Evolutionary conservation across 106 monocot species (phyloP), one percentile per base, ranked within the genome.

Genomic region (Dendrobium chrysotoxum): DNA sequence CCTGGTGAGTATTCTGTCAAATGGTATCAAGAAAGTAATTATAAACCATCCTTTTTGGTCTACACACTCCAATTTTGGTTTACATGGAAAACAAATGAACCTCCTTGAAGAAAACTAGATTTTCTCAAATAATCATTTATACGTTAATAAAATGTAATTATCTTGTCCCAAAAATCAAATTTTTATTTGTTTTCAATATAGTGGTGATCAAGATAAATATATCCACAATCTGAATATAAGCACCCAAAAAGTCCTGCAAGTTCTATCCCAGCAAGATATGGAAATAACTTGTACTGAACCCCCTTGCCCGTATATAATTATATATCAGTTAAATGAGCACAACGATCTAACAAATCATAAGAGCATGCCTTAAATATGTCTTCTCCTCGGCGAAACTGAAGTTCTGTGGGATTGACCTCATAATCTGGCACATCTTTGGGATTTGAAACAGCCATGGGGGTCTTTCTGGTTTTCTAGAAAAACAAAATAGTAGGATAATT

Each of bases 371-470:
- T 87, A 74, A 35, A 53, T 57, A 89, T 77, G 39, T 83, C 86
- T 7, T 87, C 90, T 10, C 88, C 90, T 87, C 86, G 79, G 28
- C 91, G 86, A 80, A 99, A 83, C 78, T 93, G 89, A 70, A 99
- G 85, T 39, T 99, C 95, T 5, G 55, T 9, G 39, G 95, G 99
- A 55, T 95, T 95, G 82, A 99, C 75, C 84, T 99, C 99, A 81
- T 99, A 99, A 79, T 99, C 99, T 40, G 99, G 99, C 81, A 93
- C 84, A 75, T 99, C 99, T 80, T 65, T 82, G 4, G 95, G 95
- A 87, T 99, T 93, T 26, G 91, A 93, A 68, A 99, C 95, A 50
- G 87, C 47, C 99, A 99, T 95, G 3, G 99, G 99, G 79, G 99
- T 91, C 85, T 86, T 95, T 42, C 82, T 90, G 25, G 68, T 82